These are phyloP conservation scores for Gossypium armourianum DNA, from an alignment of 441 rosid species.

Conservation along the genomic window DNA sequence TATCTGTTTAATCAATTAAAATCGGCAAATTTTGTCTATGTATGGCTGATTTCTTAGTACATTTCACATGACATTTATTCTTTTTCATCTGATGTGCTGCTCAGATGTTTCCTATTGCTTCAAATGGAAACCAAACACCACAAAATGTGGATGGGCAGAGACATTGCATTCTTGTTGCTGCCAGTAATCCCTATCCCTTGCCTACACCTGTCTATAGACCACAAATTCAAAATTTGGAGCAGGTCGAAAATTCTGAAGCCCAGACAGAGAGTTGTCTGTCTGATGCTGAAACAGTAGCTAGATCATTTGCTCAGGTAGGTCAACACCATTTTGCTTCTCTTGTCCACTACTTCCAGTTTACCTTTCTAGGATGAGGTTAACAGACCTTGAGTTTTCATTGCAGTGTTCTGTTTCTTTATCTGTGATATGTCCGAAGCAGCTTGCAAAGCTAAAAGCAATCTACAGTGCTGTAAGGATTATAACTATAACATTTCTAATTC, in stretches of 20 bases:
- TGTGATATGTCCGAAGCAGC: slow-evolving; percentile 84
- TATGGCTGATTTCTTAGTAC: neutral
- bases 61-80: slow-evolving; percentile 18
- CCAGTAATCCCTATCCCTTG: slow-evolving; percentile 80
- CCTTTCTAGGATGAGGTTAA: slow-evolving; percentile 20
- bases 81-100: slow-evolving; percentile 23
- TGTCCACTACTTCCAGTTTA: neutral
- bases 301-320: slow-evolving; percentile 58
- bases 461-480: slow-evolving; percentile 61
- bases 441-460: slow-evolving; percentile 66
- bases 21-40: neutral
- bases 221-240: slow-evolving; percentile 49
- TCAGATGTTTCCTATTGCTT: slow-evolving; percentile 59
- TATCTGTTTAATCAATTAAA: neutral
- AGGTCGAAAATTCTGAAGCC: slow-evolving; percentile 45
- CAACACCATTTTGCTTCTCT: slow-evolving; percentile 9
- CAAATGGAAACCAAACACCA: slow-evolving; percentile 54
- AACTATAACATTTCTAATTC: neutral
- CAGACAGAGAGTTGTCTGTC: slow-evolving; percentile 63
- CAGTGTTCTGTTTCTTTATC: slow-evolving; percentile 80
- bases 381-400: slow-evolving; percentile 27
- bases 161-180: slow-evolving; percentile 82
- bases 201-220: slow-evolving; percentile 91
- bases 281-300: slow-evolving; percentile 85
- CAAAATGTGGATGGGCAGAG: slow-evolving; percentile 60